These are phyloP conservation scores for Colletotrichum sp. DNA, from an alignment of 2,329 filamentous ascomycete species.

Conservation along the genomic window DNA sequence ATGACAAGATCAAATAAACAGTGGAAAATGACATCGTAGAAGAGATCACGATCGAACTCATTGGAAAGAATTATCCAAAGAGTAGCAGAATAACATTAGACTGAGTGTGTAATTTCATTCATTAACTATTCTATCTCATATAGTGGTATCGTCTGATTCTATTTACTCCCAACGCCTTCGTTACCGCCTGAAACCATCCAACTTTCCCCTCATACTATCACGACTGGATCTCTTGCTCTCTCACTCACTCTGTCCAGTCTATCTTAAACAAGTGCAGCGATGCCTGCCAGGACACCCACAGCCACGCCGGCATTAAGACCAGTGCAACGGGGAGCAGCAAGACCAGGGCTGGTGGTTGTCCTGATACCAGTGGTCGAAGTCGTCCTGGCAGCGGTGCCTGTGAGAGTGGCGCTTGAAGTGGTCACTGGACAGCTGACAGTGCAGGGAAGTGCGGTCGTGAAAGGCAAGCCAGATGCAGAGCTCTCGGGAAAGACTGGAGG, in stretches of 20 bases:
- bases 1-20: neutral
- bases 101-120: neutral
- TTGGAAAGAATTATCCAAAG: too few species aligned
- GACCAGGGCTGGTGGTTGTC: constrained; percentile 24
- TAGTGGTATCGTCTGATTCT: neutral
- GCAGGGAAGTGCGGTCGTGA: constrained; percentile 47
- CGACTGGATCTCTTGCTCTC: neutral
- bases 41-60: neutral
- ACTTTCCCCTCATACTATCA: neutral
- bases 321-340: neutral
- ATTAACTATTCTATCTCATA: neutral
- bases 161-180: neutral
- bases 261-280: neutral
- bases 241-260: neutral
- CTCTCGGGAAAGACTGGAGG: constrained; percentile 32
- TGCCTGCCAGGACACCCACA: neutral
- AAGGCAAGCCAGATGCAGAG: constrained; percentile 32
- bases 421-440: constrained; percentile 41
- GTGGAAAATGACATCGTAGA: neutral
- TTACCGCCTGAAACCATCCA: neutral
- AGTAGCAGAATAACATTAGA: neutral
- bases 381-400: constrained; percentile 21
- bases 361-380: constrained; percentile 27
- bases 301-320: neutral
- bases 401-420: constrained; percentile 23